Conservation (phyloP, 441 rosid genomes). For the Flueggea neowawraea region DNA sequence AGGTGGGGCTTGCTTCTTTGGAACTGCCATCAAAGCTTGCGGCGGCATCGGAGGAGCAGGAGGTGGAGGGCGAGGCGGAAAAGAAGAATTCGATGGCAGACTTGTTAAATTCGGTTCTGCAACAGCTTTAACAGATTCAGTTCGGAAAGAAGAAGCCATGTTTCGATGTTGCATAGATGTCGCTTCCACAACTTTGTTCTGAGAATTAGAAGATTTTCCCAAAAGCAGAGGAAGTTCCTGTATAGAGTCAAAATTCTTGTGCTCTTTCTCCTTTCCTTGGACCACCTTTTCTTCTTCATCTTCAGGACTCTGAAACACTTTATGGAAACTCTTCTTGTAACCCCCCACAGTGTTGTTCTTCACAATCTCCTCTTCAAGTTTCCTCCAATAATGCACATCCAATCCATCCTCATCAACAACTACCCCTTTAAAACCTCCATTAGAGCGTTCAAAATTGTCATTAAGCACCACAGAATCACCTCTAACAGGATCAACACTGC, state of each 20-base stretch:
- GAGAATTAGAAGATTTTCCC: conserved; percentile 65
- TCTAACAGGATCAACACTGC: conserved; percentile 6
- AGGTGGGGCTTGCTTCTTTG: conserved; percentile 7
- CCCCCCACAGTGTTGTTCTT: not conserved
- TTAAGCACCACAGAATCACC: conserved; percentile 18
- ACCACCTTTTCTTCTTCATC: conserved; percentile 17
- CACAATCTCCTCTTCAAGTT: conserved; percentile 35
- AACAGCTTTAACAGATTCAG: not conserved
- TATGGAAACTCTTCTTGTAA: not conserved
- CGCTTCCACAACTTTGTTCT: conserved; percentile 30
- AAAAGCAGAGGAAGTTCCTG: conserved; percentile 67
- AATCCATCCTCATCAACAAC: conserved; percentile 77
- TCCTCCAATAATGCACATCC: conserved; percentile 86
- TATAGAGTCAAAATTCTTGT: conserved; percentile 17
- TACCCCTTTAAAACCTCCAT: conserved; percentile 49
- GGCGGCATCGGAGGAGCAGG: conserved; percentile 34
- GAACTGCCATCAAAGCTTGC: conserved; percentile 10
- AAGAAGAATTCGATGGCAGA: conserved; percentile 29
- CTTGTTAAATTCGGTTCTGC: conserved; percentile 15
- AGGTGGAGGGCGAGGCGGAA: conserved; percentile 26
- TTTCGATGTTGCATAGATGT: not conserved
- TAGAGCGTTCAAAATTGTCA: conserved; percentile 34
- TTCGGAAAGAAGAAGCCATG: too few species aligned
- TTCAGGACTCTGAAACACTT: conserved; percentile 5
- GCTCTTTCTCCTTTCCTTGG: conserved; percentile 18